A percentile compares a stretch with the other conserved stretches of the same genome.
Evolutionary conservation across 192 early-diverging fungal species (phyloP).

Genomic region (Gorgonomyces haynaldii): DNA sequence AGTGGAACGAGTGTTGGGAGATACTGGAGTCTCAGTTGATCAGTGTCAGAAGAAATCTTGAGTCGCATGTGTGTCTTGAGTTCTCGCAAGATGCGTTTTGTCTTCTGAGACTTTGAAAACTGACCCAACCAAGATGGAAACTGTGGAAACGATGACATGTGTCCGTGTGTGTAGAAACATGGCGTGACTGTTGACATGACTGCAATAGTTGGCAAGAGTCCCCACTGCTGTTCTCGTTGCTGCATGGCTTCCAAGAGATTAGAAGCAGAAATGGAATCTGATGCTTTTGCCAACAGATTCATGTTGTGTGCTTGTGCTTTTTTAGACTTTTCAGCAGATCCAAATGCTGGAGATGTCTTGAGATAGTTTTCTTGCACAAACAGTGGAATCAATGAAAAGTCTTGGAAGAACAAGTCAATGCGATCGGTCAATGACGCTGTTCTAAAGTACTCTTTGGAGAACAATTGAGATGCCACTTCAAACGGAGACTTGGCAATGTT

Average conservation of each 20-base stretch:
- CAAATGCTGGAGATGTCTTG: conserved; percentile 46
- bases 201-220: conserved; percentile 78
- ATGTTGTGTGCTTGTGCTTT: conserved; percentile 31
- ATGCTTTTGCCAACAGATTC: conserved; percentile 61
- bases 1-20: conserved; percentile 56
- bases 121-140: conserved; percentile 67
- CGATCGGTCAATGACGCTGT: conserved; percentile 55
- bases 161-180: conserved; percentile 67
- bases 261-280: conserved; percentile 72
- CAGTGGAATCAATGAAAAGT: conserved; percentile 74
- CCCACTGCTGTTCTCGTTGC: conserved; percentile 50
- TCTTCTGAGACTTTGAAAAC: conserved; percentile 69
- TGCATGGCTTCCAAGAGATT: conserved; percentile 69
- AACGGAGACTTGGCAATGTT: conserved; percentile 56
- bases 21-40: conserved; percentile 76
- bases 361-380: conserved; percentile 95
- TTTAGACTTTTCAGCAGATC: conserved; percentile 9
- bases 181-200: conserved; percentile 78
- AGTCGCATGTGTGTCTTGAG: conserved; percentile 81
- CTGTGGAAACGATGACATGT: conserved; percentile 7
- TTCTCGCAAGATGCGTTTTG: conserved; percentile 58
- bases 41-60: conserved; percentile 68
- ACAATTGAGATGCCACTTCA: conserved; percentile 56
- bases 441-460: conserved; percentile 40
- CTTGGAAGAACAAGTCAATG: conserved; percentile 82